These are phyloP conservation scores for Beta vulgaris DNA, from an alignment of 148 eudicot species.

Conservation along the genomic window DNA sequence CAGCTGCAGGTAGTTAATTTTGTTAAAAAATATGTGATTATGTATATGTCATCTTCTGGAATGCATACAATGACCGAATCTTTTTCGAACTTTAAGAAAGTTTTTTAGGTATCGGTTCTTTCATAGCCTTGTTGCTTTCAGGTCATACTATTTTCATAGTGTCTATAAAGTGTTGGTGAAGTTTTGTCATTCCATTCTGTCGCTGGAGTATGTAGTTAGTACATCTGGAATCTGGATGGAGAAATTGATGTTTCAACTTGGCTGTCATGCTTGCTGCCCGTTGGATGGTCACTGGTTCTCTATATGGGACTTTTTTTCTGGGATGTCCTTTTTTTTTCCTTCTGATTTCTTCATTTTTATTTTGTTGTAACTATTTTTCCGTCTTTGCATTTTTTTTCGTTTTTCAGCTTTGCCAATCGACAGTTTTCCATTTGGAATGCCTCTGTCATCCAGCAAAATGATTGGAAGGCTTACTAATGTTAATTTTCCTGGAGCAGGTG, in stretches of 20 bases:
- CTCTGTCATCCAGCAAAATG: background rate
- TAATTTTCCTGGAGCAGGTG: constrained; percentile 48
- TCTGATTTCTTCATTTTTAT: background rate
- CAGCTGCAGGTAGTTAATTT: background rate
- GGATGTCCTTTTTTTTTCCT: background rate
- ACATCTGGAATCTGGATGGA: too few species aligned
- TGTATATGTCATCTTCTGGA: too few species aligned
- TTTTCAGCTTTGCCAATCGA: background rate
- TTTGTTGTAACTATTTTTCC: background rate
- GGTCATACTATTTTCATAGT: background rate
- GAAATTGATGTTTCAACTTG: background rate
- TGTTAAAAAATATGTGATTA: too few species aligned
- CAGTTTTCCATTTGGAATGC: background rate
- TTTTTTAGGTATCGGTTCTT: background rate
- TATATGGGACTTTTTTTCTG: background rate
- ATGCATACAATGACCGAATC: too few species aligned
- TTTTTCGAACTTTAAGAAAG: background rate
- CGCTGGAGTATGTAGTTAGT: background rate
- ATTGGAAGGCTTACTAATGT: constrained; percentile 13
- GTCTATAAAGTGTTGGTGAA: background rate
- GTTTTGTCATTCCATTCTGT: background rate
- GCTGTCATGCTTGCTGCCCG: background rate
- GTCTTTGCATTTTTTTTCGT: background rate
- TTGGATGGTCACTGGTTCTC: background rate
- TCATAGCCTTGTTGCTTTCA: background rate